Evolutionary conservation across 176 grass and related monocot genomes (phyloP), one percentile per base, ranked within the genome.

Genomic region (Musa acuminata): DNA sequence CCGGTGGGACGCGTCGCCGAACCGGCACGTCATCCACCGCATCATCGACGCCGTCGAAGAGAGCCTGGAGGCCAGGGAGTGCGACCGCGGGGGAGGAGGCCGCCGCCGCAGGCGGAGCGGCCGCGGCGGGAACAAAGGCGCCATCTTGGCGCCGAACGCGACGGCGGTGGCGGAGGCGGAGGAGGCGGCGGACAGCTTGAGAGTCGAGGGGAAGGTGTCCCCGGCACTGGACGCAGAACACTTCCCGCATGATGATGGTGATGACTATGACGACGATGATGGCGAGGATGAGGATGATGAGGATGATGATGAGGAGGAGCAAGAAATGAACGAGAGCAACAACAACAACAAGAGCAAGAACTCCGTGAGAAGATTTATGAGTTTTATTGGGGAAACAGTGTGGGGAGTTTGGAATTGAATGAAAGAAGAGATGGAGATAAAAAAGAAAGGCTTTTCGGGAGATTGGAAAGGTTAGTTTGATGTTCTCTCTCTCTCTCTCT

Each of bases 11-110:
- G 87, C 93, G 12, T 96, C 93, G 48, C 89, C 93, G 55, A 96
- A 96, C 73, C 80, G 89, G 79, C 87, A 96, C 55, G 75, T 97
- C 75, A 97, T 97, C 70, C 90, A 97, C 80, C 77, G 66, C 80
- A 93, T 97, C 86, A 90, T 97, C 83, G 93, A 97, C 77, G 88
- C 90, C 69, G 93, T 92, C 25, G 90, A 97, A 84, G 93, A 87
- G 17, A 62, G 13, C 19, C 17, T 62, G 76, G 80, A 9, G 11
- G 49, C 12, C 67, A 60, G 20, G 67, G 29, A 55, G 20, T 19
- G 71, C 52, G 22, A 49, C 54, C 23, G 65, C 21, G 6, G 64
- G 51, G 19, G 64, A 8, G 79, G 48, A 1, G 13, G 60, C 13
- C 82, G 73, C 0, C 50, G 87, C 0, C 11, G 67, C 13, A 54